These are phyloP conservation scores for Glebionis coronaria DNA, from an alignment of 129 eudicot genomes.

Conservation along the genomic window DNA sequence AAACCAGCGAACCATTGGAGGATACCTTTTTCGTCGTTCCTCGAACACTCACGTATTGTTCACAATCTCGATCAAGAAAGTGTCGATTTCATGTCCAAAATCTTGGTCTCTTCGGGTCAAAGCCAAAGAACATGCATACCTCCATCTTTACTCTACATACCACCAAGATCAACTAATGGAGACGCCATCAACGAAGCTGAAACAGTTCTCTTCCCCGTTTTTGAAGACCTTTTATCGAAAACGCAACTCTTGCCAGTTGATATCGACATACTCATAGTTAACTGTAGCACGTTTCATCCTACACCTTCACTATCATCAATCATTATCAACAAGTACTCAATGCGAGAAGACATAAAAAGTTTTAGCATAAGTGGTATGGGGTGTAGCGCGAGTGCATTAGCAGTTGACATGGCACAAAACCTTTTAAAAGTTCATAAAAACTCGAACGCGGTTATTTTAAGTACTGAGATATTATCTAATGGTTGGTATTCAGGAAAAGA, in stretches of 20 bases:
- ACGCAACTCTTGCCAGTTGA: constrained; percentile 41
- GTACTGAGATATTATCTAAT: constrained; percentile 72
- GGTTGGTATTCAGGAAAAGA: constrained; percentile 82
- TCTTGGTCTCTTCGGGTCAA: constrained; percentile 60
- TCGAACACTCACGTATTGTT: constrained; percentile 51
- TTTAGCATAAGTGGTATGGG: constrained; percentile 81
- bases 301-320: constrained; percentile 60
- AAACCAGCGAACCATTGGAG: constrained; percentile 72
- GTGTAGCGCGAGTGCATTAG: constrained; percentile 76
- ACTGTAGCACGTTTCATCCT: constrained; percentile 73
- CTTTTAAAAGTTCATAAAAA: constrained; percentile 43
- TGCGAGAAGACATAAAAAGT: constrained; percentile 61
- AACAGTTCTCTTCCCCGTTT: constrained; percentile 50
- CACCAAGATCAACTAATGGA: constrained; percentile 50
- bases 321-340: constrained; percentile 42
- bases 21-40: constrained; percentile 53
- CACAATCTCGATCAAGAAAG: constrained; percentile 45
- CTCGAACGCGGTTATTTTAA: constrained; percentile 58
- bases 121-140: constrained; percentile 56
- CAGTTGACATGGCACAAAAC: constrained; percentile 54
- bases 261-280: constrained; percentile 64
- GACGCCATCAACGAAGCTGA: constrained; percentile 53
- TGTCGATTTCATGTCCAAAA: constrained; percentile 51
- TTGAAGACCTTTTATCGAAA: constrained; percentile 57
- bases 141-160: constrained; percentile 56